Evolutionary conservation across 305 asterid genomes (phyloP), one percentile per base, ranked within the genome.

Genomic region (Striga hermonthica): DNA sequence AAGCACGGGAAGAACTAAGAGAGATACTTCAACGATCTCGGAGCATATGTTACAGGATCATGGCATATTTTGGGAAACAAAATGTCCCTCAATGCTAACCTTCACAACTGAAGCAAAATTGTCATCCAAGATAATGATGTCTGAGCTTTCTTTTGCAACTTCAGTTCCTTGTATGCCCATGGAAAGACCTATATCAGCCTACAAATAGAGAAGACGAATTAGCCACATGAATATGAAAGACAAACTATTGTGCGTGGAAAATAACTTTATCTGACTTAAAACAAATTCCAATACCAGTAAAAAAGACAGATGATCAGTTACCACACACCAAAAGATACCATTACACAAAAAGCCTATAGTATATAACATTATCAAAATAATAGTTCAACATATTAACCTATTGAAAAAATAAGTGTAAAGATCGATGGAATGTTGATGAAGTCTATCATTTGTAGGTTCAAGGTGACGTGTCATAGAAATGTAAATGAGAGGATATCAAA

Each of bases 81-180:
- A 60, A 65, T 37, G 66, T 55, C 67, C 48, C 35, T 38, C 11
- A 1, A 69, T 52, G 69, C 87, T 70, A 38, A 85, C 97, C 87
- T 91, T 88, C 53, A 90, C 97, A 53, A 91, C 95, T 57, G 97
- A 83, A 78, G 97, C 95, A 69, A 91, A 91, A 75, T 91, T 86
- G 70, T 91, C 97, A 62, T 91, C 97, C 76, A 91, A 80, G 72
- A 91, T 91, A 62, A 91, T 88, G 80, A 91, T 91, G 82, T 91
- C 97, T 1, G 97, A 88, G 87, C 96, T 91, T 78, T 91, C 96
- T 80, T 91, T 91, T 53, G 96, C 97, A 62, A 91, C 97, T 83
- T 91, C 97, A 64, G 97, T 91, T 80, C 97, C 97, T 85, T 86
- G 93, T 66, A 91, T 91, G 60, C 97, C 97, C 97, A 91, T 91